Base-by-base conservation (phyloP, 2,329 filamentous ascomycete genomes). In the Diplodia corticola region DNA sequence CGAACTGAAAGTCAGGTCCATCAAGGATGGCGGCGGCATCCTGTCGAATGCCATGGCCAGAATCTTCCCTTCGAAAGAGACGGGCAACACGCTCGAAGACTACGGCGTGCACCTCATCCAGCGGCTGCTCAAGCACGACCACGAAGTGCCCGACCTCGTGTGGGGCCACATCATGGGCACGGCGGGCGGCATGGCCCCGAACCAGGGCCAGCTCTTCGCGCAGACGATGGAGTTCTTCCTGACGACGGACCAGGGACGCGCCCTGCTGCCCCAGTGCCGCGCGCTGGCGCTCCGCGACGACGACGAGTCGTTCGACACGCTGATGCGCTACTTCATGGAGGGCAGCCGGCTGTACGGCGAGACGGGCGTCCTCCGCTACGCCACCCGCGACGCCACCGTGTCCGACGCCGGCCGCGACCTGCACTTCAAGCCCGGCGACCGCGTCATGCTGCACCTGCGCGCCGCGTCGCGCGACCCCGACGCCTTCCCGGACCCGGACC, bases 181-280 rank as follows among this genome's bases (percentile, higher is more conserved):
- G 0, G 84, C 84, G 0, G 84, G 83, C 28, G 83, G 83, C 44
- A 67, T 67, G 65, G 63, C 51, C 17, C 63, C 63, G 13, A 86
- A 85, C 66, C 85, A 87, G 70, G 84, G 82, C 7, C 84, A 86
- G 67, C 80, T 87, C 24, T 86, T 87, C 70, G 82, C 79, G 0
- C 85, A 87, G 69, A 84, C 80, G 28, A 73, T 88, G 57, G 86
- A 87, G 70, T 85, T 82, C 72, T 87, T 85, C 73, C 78, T 88
- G 53, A 67, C 72, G 2, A 81, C 82, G 55, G 59, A 53, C 37
- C 79, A 80, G 22, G 84, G 83, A 37, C 74, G 77, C 3, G 69
- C 78, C 40, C 79, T 86, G 73, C 79, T 84, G 70, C 73, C 79
- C 2, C 77, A 80, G 10, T 83, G 86, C 48, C 79, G 83, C 44